Evolutionary conservation across 73 alveolate species (phyloP).

Genomic region (Blepharisma stoltei): DNA sequence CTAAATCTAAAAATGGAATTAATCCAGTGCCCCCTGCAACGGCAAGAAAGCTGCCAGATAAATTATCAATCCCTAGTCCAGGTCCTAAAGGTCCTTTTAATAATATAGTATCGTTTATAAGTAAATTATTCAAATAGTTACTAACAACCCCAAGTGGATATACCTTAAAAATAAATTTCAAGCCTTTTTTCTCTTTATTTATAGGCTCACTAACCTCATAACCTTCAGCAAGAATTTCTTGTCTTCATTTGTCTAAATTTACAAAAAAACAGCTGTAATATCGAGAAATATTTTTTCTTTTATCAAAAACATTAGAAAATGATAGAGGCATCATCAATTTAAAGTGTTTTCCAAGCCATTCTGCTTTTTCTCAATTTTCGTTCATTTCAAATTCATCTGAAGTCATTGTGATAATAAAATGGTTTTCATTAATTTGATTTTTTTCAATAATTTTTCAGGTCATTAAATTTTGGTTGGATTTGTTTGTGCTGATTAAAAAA

Average conservation of each 20-base stretch:
- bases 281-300: background rate
- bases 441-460: background rate
- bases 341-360: slow-evolving; percentile 16
- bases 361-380: background rate
- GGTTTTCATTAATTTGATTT: background rate
- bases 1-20: slow-evolving; percentile 20
- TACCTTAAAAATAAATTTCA: slow-evolving; percentile 2
- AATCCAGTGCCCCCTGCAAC: slow-evolving; percentile 29
- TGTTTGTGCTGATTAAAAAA: background rate
- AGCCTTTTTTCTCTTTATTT: background rate
- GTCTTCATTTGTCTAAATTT: background rate
- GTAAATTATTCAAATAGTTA: background rate
- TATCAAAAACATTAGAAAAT: background rate
- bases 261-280: slow-evolving; percentile 13
- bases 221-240: slow-evolving; percentile 5
- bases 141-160: slow-evolving; percentile 1
- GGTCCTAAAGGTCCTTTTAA: slow-evolving; percentile 20
- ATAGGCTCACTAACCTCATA: background rate
- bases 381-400: background rate
- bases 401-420: background rate
- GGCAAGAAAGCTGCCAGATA: slow-evolving; percentile 9
- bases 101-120: background rate
- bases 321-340: background rate
- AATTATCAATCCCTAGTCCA: background rate
- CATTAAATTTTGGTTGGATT: background rate